Conservation (phyloP, 116 monocot species). For the Posidonia oceanica region DNA sequence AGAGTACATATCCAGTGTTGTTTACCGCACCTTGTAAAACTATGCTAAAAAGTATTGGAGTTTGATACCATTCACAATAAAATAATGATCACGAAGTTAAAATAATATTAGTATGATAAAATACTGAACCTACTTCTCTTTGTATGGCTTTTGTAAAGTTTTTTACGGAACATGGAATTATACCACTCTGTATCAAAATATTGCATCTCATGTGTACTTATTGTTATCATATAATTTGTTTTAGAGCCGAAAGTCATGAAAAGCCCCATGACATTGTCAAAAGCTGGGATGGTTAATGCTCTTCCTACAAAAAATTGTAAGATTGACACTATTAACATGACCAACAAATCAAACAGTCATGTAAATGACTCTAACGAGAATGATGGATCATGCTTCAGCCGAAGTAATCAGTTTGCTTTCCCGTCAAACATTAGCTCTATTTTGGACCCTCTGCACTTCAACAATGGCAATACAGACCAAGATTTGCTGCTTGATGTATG, state of each 20-base stretch:
- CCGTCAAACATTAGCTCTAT: conserved; percentile 26
- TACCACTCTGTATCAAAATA: background rate
- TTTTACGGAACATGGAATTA: background rate
- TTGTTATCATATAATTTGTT: conserved; percentile 1
- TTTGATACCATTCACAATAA: too few species aligned
- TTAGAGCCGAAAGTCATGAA: conserved; percentile 33
- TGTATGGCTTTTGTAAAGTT: background rate
- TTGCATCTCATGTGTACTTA: background rate
- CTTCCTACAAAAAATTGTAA: background rate
- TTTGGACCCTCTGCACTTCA: conserved; percentile 23
- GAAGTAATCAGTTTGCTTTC: conserved; percentile 31
- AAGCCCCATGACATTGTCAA: conserved; percentile 17
- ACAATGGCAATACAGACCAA: conserved; percentile 41
- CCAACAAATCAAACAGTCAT: conserved; percentile 11
- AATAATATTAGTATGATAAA: too few species aligned
- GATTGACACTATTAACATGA: conserved; percentile 8
- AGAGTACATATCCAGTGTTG: too few species aligned
- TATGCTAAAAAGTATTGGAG: too few species aligned
- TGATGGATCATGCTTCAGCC: conserved; percentile 39
- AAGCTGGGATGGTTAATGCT: conserved; percentile 5
- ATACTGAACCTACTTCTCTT: too few species aligned
- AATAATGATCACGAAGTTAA: too few species aligned
- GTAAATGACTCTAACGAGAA: conserved; percentile 25
- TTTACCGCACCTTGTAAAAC: too few species aligned
- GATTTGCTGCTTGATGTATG: conserved; percentile 49